A percentile compares a stretch with the other conserved stretches of the same genome.
These are phyloP conservation scores for Phlebiopsis flavidoalba DNA, from an alignment of 768 basidiomycete genomes.

Conservation along the genomic window DNA sequence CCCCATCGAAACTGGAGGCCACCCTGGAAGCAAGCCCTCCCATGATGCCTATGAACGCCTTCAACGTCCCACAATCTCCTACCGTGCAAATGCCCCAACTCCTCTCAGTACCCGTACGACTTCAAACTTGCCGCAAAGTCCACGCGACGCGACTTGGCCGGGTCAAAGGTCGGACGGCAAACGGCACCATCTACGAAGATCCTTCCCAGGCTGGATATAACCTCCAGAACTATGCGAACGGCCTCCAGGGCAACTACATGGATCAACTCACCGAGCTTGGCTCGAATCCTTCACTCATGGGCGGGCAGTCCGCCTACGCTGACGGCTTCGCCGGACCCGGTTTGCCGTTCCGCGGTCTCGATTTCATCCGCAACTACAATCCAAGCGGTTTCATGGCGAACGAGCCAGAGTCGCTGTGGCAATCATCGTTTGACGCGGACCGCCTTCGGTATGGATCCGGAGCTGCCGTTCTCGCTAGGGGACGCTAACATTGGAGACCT, in stretches of 20 bases:
- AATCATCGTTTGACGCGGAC: constrained; percentile 46
- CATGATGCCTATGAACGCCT: constrained; percentile 37
- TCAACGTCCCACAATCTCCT: constrained; percentile 45
- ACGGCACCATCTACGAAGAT: constrained; percentile 20
- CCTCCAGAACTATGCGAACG: background rate
- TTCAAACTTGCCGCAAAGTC: constrained; percentile 35
- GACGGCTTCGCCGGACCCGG: constrained; percentile 63
- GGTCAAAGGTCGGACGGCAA: constrained; percentile 12
- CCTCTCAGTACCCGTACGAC: constrained; percentile 43
- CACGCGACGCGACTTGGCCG: constrained; percentile 18
- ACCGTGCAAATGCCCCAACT: constrained; percentile 41
- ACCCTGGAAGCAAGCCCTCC: constrained; percentile 54
- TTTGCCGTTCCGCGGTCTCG: constrained; percentile 80
- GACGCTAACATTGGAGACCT: constrained; percentile 34
- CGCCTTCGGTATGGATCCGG: constrained; percentile 56
- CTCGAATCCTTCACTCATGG: constrained; percentile 18
- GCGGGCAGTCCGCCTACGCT: constrained; percentile 46
- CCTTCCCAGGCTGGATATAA: constrained; percentile 10
- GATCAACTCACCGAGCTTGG: background rate
- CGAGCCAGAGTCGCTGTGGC: constrained; percentile 43
- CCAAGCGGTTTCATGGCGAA: constrained; percentile 33
- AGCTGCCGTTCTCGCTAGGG: constrained; percentile 61
- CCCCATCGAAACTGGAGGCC: constrained; percentile 47
- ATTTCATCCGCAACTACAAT: constrained; percentile 76
- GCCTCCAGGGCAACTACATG: background rate